These are phyloP conservation scores for Escovopsis weberi DNA, from an alignment of 2,329 filamentous ascomycete genomes.

Conservation along the genomic window DNA sequence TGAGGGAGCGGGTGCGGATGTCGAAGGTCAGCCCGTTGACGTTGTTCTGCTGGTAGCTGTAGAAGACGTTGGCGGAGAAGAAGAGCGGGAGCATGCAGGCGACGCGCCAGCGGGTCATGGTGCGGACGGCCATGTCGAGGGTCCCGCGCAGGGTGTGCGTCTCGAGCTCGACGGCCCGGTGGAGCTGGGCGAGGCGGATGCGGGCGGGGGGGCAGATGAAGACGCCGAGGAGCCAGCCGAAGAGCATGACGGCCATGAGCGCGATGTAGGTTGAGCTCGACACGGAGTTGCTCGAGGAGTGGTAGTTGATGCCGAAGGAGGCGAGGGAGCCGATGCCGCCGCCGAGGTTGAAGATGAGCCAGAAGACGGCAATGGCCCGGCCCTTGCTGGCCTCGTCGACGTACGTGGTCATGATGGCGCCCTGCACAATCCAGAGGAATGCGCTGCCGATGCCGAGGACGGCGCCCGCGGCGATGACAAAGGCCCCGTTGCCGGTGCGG, in stretches of 20 bases:
- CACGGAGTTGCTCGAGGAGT: slow-evolving; percentile 27
- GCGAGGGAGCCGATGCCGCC: slow-evolving; percentile 29
- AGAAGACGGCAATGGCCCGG: slow-evolving; percentile 28
- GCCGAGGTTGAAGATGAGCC: slow-evolving; percentile 33
- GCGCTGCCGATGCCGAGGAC: slow-evolving; percentile 30
- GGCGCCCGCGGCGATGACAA: slow-evolving; percentile 29
- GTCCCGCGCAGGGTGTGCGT: slow-evolving; percentile 23
- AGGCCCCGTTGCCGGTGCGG: slow-evolving; percentile 22
- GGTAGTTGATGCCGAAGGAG: slow-evolving; percentile 21
- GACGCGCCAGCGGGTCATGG: slow-evolving; percentile 29
- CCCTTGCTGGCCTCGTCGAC: slow-evolving; percentile 19
- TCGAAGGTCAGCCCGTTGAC: slow-evolving; percentile 40
- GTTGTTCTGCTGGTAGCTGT: slow-evolving; percentile 40
- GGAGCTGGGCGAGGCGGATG: slow-evolving; percentile 23
- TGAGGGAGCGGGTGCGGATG: slow-evolving; percentile 37
- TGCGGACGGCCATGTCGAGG: slow-evolving; percentile 21
- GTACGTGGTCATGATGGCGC: slow-evolving; percentile 34
- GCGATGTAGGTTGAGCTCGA: slow-evolving; percentile 36
- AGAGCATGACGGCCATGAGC: slow-evolving; percentile 31
- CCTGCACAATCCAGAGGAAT: slow-evolving; percentile 31
- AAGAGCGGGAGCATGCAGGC: slow-evolving; percentile 35
- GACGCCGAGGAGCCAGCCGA: slow-evolving; percentile 32
- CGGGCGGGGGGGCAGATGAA: slow-evolving; percentile 33
- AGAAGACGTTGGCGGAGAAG: slow-evolving; percentile 40
- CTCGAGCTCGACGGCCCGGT: slow-evolving; percentile 22